These are phyloP conservation scores for Trifolium repens DNA, from an alignment of 306 rosid species.

Conservation along the genomic window DNA sequence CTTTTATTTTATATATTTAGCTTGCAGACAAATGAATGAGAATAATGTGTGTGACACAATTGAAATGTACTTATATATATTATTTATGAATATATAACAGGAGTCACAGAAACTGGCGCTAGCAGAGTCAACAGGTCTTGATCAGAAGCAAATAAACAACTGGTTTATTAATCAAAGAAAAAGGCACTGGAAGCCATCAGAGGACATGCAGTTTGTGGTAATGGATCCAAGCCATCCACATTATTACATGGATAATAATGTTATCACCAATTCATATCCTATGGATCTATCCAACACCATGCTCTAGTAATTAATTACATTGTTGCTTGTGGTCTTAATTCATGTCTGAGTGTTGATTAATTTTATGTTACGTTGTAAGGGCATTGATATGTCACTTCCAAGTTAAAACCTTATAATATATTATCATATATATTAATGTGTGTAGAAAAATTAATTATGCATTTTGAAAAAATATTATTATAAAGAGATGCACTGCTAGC, in stretches of 20 bases:
- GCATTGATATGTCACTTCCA: neutral
- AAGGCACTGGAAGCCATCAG: slow-evolving; percentile 98
- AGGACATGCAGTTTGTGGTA: slow-evolving; percentile 95
- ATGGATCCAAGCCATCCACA: slow-evolving; percentile 88
- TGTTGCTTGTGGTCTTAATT: neutral
- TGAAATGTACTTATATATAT: neutral
- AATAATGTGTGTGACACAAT: neutral
- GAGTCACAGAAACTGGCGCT: slow-evolving; percentile 93
- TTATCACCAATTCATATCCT: slow-evolving; percentile 66
- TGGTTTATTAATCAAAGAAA: slow-evolving; percentile 99
- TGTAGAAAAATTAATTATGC: slow-evolving; percentile 13
- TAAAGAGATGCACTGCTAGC: too few relatives aligned
- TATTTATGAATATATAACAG: slow-evolving; percentile 44
- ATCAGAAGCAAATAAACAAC: slow-evolving; percentile 97
- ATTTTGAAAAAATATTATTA: neutral
- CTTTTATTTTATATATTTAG: neutral
- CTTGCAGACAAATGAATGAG: neutral
- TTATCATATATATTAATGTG: slow-evolving; percentile 1
- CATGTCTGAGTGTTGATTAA: neutral
- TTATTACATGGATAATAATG: slow-evolving; percentile 78
- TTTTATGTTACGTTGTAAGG: neutral
- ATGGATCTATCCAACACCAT: slow-evolving; percentile 73
- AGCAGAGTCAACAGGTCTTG: slow-evolving; percentile 93
- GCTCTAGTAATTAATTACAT: slow-evolving; percentile 47
- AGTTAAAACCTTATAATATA: neutral